Evolutionary conservation across 306 rosid species (phyloP), one percentile per base, ranked within the genome.

Genomic region (Fagus crenata): DNA sequence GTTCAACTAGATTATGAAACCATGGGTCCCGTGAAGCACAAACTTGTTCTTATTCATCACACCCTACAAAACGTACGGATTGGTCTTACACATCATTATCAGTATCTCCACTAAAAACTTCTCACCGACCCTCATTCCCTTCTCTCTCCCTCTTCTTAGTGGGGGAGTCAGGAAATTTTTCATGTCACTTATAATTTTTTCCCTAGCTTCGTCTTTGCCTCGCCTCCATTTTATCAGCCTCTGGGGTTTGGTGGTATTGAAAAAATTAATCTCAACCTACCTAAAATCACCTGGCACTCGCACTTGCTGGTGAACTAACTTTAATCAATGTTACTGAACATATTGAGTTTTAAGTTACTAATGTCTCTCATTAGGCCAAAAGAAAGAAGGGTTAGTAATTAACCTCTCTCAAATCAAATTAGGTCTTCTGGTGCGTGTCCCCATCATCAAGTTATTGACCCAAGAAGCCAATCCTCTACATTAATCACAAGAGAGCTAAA

Each of bases 1-100:
- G 53, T 41, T 81, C 54, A 4, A 58, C 18, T 12, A 58, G 53
- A 18, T 74, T 53, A 81, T 61, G 67, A 53, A 46, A 60, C 12
- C 1, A 49, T 14, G 70, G 75, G 83, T 1, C 79, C 83, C 75
- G 13, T 3, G 7, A 17, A 32, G n/a, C 9, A 9, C 9, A 12
- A 43, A 70, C 43, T 4, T 14, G 68, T 40, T 31, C 39, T 39
- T 22, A 28, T 1, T 72, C 33, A 55, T 12, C n/a, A 12, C n/a
- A 53, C 56, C 1, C 56, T 14, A 14, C 56, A 1, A 51, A 51
- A n/a, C 56, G 5, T 1, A 0, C 1, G 5, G n/a, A 53, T 53
- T 53, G 32, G 32, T n/a, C n/a, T n/a, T n/a, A n/a, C n/a, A n/a
- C n/a, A n/a, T 12, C 68, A 33, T 63, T 35, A 63, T 9, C 11